Evolutionary conservation across 2,329 filamentous ascomycete genomes (phyloP).

Genomic region (Alternaria sp.): DNA sequence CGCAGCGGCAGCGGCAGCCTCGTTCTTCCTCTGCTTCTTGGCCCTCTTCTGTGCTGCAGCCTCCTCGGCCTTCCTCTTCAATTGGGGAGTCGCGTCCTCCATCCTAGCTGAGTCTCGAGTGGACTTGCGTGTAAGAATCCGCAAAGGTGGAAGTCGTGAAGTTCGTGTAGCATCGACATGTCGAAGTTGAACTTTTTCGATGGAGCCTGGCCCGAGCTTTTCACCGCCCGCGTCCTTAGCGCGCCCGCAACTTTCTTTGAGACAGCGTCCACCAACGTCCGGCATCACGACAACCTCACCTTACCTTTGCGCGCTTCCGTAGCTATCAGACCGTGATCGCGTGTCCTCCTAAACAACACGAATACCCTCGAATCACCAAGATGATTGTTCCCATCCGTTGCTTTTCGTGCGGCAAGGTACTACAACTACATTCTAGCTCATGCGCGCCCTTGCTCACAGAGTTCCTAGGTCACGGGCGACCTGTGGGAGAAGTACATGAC

Average conservation of each 20-base stretch:
- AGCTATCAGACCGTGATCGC: constrained; percentile 2
- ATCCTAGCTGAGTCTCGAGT: constrained; percentile 21
- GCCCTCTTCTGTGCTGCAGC: constrained; percentile 39
- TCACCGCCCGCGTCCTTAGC: constrained; percentile 44
- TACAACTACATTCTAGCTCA: constrained; percentile 24
- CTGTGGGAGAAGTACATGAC: constrained; percentile 96
- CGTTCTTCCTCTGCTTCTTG: constrained; percentile 40
- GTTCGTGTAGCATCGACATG: neutral
- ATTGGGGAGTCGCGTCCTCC: constrained; percentile 34
- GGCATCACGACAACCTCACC: constrained; percentile 18
- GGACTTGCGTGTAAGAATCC: constrained; percentile 3
- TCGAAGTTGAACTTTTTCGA: constrained; percentile 28
- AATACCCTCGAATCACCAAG: constrained; percentile 49
- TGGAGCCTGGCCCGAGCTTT: constrained; percentile 38
- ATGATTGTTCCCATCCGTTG: constrained; percentile 99
- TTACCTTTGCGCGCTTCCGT: constrained; percentile 1
- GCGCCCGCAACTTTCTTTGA: constrained; percentile 47
- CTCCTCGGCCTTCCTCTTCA: constrained; percentile 45
- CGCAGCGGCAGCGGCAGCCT: constrained; percentile 21
- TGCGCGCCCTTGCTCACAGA: constrained; percentile 35
- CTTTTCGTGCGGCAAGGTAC: constrained; percentile 98
- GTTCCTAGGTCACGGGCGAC: constrained; percentile 84
- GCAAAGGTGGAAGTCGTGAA: constrained; percentile 7
- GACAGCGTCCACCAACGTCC: constrained; percentile 23
- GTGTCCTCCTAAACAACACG: neutral